These are phyloP conservation scores for Podosphaera leucotricha DNA, from an alignment of 2,329 filamentous ascomycete species.

Conservation along the genomic window DNA sequence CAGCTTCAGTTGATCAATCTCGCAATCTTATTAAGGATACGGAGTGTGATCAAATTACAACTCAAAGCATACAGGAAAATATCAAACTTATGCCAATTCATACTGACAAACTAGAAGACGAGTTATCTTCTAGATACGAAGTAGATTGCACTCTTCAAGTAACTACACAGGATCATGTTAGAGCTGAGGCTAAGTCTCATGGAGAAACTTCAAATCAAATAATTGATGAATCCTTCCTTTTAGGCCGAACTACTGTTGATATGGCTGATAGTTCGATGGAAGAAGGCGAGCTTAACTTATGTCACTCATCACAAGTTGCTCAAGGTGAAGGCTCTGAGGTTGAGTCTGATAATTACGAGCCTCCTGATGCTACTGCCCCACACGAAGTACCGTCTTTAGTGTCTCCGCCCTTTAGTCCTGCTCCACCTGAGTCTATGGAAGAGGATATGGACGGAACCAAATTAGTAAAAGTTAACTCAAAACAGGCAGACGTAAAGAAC, in stretches of 20 bases:
- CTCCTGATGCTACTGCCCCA: constrained; percentile 21
- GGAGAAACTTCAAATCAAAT: constrained; percentile 4
- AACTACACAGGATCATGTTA: constrained; percentile 11
- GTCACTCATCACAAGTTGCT: constrained; percentile 7
- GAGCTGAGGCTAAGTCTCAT: constrained; percentile 11
- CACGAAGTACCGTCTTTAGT: constrained; percentile 5
- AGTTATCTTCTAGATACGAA: background rate
- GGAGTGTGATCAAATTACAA: background rate
- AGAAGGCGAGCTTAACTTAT: constrained; percentile 6
- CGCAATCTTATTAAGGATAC: background rate
- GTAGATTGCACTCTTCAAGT: constrained; percentile 11
- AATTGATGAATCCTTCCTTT: constrained; percentile 1
- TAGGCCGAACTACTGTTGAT: constrained; percentile 5
- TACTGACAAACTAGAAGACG: background rate
- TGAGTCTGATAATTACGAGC: constrained; percentile 30
- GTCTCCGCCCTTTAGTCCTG: constrained; percentile 21
- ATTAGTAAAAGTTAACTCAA: constrained; percentile 7
- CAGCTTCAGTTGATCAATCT: background rate
- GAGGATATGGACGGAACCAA: constrained; percentile 7
- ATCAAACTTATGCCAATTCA: background rate
- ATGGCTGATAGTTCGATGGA: constrained; percentile 2
- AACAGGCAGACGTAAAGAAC: constrained; percentile 10
- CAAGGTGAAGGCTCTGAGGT: constrained; percentile 4
- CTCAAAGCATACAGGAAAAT: background rate
- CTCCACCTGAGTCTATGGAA: constrained; percentile 15